These are phyloP conservation scores for Podospora didyma DNA, from an alignment of 495 filamentous ascomycete species.

Conservation along the genomic window DNA sequence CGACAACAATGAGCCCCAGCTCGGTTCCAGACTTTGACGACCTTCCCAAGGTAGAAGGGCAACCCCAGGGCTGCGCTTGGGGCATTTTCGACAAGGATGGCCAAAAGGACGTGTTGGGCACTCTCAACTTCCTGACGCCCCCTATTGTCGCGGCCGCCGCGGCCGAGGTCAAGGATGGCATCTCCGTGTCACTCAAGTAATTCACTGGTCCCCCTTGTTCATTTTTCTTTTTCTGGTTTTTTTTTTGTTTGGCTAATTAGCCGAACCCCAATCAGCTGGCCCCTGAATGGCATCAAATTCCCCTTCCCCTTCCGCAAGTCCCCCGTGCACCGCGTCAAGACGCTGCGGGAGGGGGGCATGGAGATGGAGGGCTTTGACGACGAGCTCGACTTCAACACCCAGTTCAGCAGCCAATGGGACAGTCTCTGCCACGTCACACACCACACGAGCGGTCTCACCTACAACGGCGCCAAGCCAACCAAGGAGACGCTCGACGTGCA, in stretches of 20 bases:
- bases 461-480: constrained; percentile 47
- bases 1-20: constrained; percentile 13
- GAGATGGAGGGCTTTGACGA: constrained; percentile 37
- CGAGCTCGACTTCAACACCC: constrained; percentile 70
- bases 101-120: constrained; percentile 55
- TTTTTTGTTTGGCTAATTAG: neutral
- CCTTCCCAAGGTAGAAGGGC: constrained; percentile 54
- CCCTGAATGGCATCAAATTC: constrained; percentile 43
- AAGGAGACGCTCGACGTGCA: constrained; percentile 21
- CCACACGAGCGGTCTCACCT: constrained; percentile 36
- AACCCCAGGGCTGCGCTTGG: constrained; percentile 64
- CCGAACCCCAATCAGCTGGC: constrained; percentile 33
- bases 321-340: constrained; percentile 47
- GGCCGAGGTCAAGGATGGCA: constrained; percentile 48
- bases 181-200: constrained; percentile 59
- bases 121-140: constrained; percentile 56
- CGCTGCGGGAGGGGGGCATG: constrained; percentile 36
- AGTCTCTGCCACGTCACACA: constrained; percentile 55
- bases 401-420: constrained; percentile 76
- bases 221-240: neutral
- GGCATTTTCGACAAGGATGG: constrained; percentile 61
- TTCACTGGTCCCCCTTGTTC: neutral
- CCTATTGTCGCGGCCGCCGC: constrained; percentile 48
- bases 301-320: constrained; percentile 49
- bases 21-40: constrained; percentile 50